A percentile compares a stretch with the other conserved stretches of the same genome.
These are phyloP conservation scores for Aethionema arabicum DNA, from an alignment of 345 rosid species.

Conservation along the genomic window DNA sequence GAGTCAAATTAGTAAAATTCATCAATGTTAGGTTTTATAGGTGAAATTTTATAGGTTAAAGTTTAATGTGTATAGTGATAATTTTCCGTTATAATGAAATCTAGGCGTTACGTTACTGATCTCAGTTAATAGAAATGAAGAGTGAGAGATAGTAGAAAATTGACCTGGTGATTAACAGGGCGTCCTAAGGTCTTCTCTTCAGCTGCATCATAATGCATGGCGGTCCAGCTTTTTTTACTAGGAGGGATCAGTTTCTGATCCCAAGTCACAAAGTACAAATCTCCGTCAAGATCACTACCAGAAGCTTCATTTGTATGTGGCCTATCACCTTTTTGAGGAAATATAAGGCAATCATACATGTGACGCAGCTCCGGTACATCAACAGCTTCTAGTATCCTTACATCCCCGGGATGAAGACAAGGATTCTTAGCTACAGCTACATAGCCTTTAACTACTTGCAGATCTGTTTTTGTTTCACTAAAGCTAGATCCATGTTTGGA, in stretches of 20 bases:
- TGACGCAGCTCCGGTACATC: conserved; percentile 70
- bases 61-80: too few species aligned
- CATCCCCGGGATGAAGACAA: conserved; percentile 93
- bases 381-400: conserved; percentile 88
- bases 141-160: conserved; percentile 6
- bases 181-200: conserved; percentile 38
- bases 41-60: too few species aligned
- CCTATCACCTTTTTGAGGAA: conserved; percentile 88
- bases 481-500: conserved; percentile 75
- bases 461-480: conserved; percentile 48
- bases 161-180: conserved; percentile 64
- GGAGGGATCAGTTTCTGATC: conserved; percentile 86
- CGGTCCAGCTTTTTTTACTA: conserved; percentile 60
- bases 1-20: too few species aligned
- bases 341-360: conserved; percentile 79
- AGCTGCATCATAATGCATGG: conserved; percentile 65
- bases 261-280: conserved; percentile 89
- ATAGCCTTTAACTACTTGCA: conserved; percentile 59
- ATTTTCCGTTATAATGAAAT: too few species aligned
- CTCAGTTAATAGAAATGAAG: neutral
- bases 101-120: neutral
- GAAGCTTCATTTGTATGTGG: conserved; percentile 94
- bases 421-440: conserved; percentile 87
- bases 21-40: too few species aligned
- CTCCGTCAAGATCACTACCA: conserved; percentile 98